A percentile compares a stretch with the other conserved stretches of the same genome.
Evolutionary conservation across 768 basidiomycete genomes (phyloP).

Genomic region (Leccinellum rugosiceps): DNA sequence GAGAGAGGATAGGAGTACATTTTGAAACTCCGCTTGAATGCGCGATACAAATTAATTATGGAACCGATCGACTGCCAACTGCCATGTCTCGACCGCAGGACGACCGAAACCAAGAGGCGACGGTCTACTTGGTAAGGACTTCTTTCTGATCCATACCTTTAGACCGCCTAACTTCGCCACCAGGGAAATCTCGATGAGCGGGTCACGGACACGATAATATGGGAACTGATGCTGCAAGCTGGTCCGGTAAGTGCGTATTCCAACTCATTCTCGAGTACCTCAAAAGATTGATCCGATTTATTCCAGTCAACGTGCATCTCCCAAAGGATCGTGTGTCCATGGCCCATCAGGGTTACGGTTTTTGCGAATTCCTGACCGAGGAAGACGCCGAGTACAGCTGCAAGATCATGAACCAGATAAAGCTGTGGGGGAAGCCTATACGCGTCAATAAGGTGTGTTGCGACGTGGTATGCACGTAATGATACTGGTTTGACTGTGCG

Average conservation of each 20-base stretch:
- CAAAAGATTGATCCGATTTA: rapidly evolving
- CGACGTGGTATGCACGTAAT: neutral
- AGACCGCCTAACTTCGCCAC: neutral
- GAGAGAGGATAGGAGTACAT: too few relatives aligned
- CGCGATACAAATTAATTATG: too few relatives aligned
- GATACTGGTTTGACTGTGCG: constrained; percentile 12
- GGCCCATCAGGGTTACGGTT: constrained; percentile 98
- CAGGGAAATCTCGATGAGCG: constrained; percentile 98
- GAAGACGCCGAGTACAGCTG: constrained; percentile 99
- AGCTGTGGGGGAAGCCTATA: constrained; percentile 97
- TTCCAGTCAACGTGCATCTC: constrained; percentile 32
- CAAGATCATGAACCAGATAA: constrained; percentile 99
- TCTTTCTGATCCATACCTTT: neutral
- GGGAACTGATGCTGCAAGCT: constrained; percentile 99
- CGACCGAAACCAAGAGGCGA: constrained; percentile 90
- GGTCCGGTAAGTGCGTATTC: constrained; percentile 92
- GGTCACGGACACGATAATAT: constrained; percentile 88
- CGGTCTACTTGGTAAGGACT: constrained; percentile 71
- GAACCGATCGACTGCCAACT: too few relatives aligned
- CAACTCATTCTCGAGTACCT: neutral
- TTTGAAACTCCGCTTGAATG: too few relatives aligned
- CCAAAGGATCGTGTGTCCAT: constrained; percentile 98
- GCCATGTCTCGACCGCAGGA: constrained; percentile 60
- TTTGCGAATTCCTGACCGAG: constrained; percentile 98
- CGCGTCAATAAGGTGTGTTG: constrained; percentile 93